Base-by-base conservation (phyloP, 495 filamentous ascomycete species). In the Thermothielavioides terrestris region DNA sequence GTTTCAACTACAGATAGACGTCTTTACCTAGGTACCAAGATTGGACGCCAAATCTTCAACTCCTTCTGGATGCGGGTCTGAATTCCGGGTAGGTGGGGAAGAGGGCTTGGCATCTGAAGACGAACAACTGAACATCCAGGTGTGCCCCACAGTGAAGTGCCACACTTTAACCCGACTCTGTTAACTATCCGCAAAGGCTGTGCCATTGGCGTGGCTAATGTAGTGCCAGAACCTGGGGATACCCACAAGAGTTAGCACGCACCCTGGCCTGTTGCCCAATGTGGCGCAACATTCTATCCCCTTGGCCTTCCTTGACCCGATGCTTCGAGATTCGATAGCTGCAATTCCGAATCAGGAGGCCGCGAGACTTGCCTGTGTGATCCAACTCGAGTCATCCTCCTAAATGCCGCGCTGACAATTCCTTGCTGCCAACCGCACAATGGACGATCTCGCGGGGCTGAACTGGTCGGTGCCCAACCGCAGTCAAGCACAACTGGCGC, bases 391-490 rank as follows among this genome's bases (percentile, higher is more conserved):
- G 4, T 10, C 14, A 43, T 15, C 14, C 23, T 18, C 10, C 3
- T 22, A 20, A 11, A 49, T 49, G 52, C 46, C n/a, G 43, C 18
- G 47, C 37, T 49, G 37, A 48, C 38, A 15, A 17, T 42, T 43
- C 14, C 12, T 11, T 10, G 28, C 21, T 43, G 30, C 35, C 22
- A 11, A 39, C 28, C 10, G 36, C 39, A 66, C 57, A 34, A 79
- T 79, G 77, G 72, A 79, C 52, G 77, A 79, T 60, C 69, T 79
- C 25, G 73, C 68, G 14, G 68, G 71, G 17, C 66, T 79, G 34
- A 68, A 70, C 56, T 79, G 76, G 76, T 73, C 74, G 8, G 68
- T 74, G 32, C 60, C 68, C 56, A 64, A 49, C 52, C 49, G n/a
- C 46, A 39, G 60, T 49, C 22, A 68, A 70, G 55, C 56, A 56